A percentile compares a stretch with the other conserved stretches of the same genome.
These are phyloP conservation scores for Colletotrichum nymphaeae DNA, from an alignment of 2,329 filamentous ascomycete genomes.

Conservation along the genomic window DNA sequence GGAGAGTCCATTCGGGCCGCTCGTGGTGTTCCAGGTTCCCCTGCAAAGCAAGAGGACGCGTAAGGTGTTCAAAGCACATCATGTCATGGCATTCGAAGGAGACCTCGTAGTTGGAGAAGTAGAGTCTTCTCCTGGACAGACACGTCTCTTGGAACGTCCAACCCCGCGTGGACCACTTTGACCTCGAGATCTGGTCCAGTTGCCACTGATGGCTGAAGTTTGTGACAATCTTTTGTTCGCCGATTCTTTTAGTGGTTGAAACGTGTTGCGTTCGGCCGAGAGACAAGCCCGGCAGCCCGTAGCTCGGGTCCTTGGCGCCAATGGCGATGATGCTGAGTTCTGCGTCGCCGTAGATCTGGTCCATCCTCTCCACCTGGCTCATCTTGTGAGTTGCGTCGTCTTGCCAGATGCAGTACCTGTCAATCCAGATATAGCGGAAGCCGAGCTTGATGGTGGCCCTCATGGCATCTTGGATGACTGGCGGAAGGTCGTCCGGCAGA, in stretches of 20 bases:
- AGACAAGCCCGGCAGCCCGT: slow-evolving; percentile 50
- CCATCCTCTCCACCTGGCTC: slow-evolving; percentile 50
- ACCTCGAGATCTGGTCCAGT: slow-evolving; percentile 42
- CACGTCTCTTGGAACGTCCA: slow-evolving; percentile 55
- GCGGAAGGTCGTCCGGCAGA: slow-evolving; percentile 3
- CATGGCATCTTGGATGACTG: slow-evolving; percentile 39
- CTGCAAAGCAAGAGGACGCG: not conserved
- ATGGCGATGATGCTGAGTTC: slow-evolving; percentile 52
- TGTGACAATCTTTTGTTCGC: not conserved
- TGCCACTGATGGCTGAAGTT: slow-evolving; percentile 16
- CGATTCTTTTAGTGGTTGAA: slow-evolving; percentile 38
- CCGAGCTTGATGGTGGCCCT: slow-evolving; percentile 47
- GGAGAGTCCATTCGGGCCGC: slow-evolving; percentile 7
- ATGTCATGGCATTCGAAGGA: slow-evolving; percentile 54
- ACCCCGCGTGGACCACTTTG: slow-evolving; percentile 49
- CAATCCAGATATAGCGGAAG: slow-evolving; percentile 52
- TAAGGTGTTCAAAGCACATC: slow-evolving; percentile 47
- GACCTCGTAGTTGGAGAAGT: slow-evolving; percentile 52
- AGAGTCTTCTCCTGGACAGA: slow-evolving; percentile 48
- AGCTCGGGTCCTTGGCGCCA: slow-evolving; percentile 44
- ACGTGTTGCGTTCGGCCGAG: slow-evolving; percentile 44
- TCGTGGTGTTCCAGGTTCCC: slow-evolving; percentile 11
- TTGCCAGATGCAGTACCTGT: slow-evolving; percentile 48
- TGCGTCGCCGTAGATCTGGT: slow-evolving; percentile 45
- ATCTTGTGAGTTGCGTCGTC: slow-evolving; percentile 45